Base-by-base conservation (phyloP, 1,139 yeast genomes). In the Suhomyces maxii region DNA sequence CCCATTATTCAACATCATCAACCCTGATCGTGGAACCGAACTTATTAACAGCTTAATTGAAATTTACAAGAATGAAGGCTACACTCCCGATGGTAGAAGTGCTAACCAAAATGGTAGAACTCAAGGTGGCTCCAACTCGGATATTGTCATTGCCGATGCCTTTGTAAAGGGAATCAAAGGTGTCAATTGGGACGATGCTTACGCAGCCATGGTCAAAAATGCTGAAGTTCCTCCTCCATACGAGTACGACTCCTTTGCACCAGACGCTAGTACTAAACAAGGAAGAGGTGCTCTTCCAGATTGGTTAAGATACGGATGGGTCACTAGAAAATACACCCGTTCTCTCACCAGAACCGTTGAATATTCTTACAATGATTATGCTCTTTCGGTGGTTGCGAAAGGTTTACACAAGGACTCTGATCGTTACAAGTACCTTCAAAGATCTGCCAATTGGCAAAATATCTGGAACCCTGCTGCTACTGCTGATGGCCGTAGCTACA, bases 121-220 rank as follows among this genome's bases (percentile, higher is more conserved):
- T 5, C 75, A 70, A 50, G 76, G 76, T 28, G 76, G 76, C 0
- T 61, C 70, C 36, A 68, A 70, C 47, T 68, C 73, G 1, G 76
- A 71, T 49, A 67, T 69, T 26, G 61, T 69, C n/a, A 56, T 71
- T 46, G 73, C 73, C 7, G 76, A 71, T 53, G 75, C 73, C 1
- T 68, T 54, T 42, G 56, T 64, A 13, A 71, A 71, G 50, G 55
- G 60, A 6, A 55, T 70, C 11, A 49, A 52, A 6, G 45, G 47
- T 7, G 52, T 68, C 4, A 51, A 67, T 49, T 69, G 74, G 73
- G 45, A 54, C 7, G 60, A 58, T 36, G 71, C 71, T 1, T 68
- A 61, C 47, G 53, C 52, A n/a, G 69, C 74, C 18, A 66, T 70
- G 70, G 60, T 59, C 11, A 60, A 67, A 36, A 69, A 71, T 57